Evolutionary conservation across 2,329 filamentous ascomycete genomes (phyloP).

Genomic region (Phialocephala sp.): DNA sequence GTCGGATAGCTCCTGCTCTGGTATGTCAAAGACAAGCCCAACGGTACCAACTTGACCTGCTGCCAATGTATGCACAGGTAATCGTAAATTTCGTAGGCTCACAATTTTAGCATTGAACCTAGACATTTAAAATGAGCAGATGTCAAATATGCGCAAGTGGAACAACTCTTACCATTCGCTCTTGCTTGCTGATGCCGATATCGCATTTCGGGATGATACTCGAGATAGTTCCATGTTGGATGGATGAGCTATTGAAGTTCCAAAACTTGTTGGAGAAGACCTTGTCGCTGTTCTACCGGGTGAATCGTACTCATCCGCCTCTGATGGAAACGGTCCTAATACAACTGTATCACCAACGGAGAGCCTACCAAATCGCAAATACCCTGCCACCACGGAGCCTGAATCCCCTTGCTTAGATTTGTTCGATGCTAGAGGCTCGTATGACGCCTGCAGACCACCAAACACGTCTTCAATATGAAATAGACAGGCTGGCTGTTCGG

Average conservation of each 20-base stretch:
- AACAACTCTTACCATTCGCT: slow-evolving; percentile 71
- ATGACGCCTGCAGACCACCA: slow-evolving; percentile 70
- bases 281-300: slow-evolving; percentile 52
- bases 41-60: slow-evolving; percentile 89
- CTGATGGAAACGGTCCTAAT: slow-evolving; percentile 76
- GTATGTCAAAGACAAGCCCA: slow-evolving; percentile 69
- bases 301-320: slow-evolving; percentile 51
- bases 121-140: neutral
- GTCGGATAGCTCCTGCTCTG: slow-evolving; percentile 44
- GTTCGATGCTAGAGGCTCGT: slow-evolving; percentile 52
- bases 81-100: slow-evolving; percentile 84
- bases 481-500: slow-evolving; percentile 65
- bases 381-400: slow-evolving; percentile 81
- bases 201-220: slow-evolving; percentile 57
- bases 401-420: slow-evolving; percentile 51
- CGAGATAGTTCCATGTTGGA: slow-evolving; percentile 59
- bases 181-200: slow-evolving; percentile 57
- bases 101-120: slow-evolving; percentile 69
- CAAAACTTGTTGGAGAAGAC: slow-evolving; percentile 46
- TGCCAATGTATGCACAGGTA: slow-evolving; percentile 78
- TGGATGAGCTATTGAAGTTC: slow-evolving; percentile 58
- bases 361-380: slow-evolving; percentile 79
- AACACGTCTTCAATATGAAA: slow-evolving; percentile 95
- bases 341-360: slow-evolving; percentile 79
- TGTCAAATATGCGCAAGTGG: neutral